Percentiles rank a stretch among this genome's conserved stretches.
Conservation (phyloP, 2,329 filamentous ascomycete species). For the Myriosclerotinia duriaeana region DNA sequence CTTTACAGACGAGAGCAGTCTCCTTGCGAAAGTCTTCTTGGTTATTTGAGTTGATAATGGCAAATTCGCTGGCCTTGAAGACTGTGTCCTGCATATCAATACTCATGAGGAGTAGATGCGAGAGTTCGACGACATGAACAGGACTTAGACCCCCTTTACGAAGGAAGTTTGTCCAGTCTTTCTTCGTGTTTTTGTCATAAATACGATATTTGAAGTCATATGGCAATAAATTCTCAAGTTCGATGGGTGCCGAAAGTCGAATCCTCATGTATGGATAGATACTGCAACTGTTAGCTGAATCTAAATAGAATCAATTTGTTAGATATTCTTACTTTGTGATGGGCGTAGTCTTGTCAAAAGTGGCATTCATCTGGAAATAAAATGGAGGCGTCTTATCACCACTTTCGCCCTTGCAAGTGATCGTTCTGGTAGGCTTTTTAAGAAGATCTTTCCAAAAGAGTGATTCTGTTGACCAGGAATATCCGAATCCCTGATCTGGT, state of each 20-base stretch:
- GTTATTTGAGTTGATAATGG: slow-evolving; percentile 89
- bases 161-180: slow-evolving; percentile 98
- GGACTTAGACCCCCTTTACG: slow-evolving; percentile 95
- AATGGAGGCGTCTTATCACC: slow-evolving; percentile 77
- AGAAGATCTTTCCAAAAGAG: slow-evolving; percentile 92
- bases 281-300: slow-evolving; percentile 47
- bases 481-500: slow-evolving; percentile 94
- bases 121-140: slow-evolving; percentile 94
- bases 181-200: slow-evolving; percentile 97
- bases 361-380: slow-evolving; percentile 93
- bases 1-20: slow-evolving; percentile 74
- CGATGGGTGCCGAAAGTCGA: slow-evolving; percentile 86
- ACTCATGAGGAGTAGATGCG: slow-evolving; percentile 86
- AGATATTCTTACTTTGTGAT: slow-evolving; percentile 60
- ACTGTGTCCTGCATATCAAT: slow-evolving; percentile 95
- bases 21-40: slow-evolving; percentile 89
- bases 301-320: neutral
- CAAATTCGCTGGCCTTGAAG: slow-evolving; percentile 93
- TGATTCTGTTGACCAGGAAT: slow-evolving; percentile 87
- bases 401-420: slow-evolving; percentile 84
- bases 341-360: slow-evolving; percentile 80
- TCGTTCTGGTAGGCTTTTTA: slow-evolving; percentile 77
- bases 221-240: slow-evolving; percentile 89
- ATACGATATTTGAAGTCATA: slow-evolving; percentile 99
- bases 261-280: slow-evolving; percentile 94